A percentile compares a stretch with the other conserved stretches of the same genome.
phyloP scores from a whole-genome alignment of 2,329 filamentous ascomycete species.

The Monosporascus cannonballus region DNA sequence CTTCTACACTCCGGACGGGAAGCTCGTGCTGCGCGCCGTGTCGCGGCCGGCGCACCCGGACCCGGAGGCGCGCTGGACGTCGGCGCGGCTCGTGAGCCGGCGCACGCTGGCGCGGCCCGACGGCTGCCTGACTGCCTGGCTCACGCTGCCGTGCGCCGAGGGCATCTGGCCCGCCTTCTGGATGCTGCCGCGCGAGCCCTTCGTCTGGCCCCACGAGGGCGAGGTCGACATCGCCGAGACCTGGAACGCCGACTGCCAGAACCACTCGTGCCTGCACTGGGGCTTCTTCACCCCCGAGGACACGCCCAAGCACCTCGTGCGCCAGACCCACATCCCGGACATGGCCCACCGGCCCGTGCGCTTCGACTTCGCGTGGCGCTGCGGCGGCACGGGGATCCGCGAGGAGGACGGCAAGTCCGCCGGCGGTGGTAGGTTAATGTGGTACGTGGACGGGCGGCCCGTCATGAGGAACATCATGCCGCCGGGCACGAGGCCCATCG shows the following conservation, averaged over 20 bases:
- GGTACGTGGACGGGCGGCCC: conserved; percentile 52
- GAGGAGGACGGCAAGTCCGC: conserved; percentile 33
- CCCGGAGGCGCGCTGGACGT: conserved; percentile 43
- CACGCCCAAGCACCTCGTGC: conserved; percentile 49
- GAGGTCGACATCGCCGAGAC: conserved; percentile 56
- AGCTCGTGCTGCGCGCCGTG: conserved; percentile 47
- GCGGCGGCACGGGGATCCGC: conserved; percentile 32
- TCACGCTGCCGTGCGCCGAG: conserved; percentile 45
- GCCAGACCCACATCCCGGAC: conserved; percentile 43
- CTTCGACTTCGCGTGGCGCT: conserved; percentile 54
- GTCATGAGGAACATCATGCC: conserved; percentile 53
- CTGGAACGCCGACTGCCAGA: conserved; percentile 53
- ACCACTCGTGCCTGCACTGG: conserved; percentile 55
- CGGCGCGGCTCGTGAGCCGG: conserved; percentile 47
- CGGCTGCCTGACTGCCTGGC: conserved; percentile 46
- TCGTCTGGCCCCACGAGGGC: conserved; percentile 52
- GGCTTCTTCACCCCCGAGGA: conserved; percentile 48
- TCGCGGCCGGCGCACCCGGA: conserved; percentile 27
- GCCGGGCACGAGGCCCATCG: conserved; percentile 44
- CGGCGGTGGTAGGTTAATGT: conserved; percentile 43
- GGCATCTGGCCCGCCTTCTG: conserved; percentile 60
- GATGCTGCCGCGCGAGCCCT: conserved; percentile 52
- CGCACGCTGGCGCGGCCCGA: conserved; percentile 43
- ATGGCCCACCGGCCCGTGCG: conserved; percentile 41
- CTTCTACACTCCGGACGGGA: conserved; percentile 46